Evolutionary conservation across 1,284 basidiomycete species (phyloP), one percentile per base, ranked within the genome.

Genomic region (Ustilago lituana): DNA sequence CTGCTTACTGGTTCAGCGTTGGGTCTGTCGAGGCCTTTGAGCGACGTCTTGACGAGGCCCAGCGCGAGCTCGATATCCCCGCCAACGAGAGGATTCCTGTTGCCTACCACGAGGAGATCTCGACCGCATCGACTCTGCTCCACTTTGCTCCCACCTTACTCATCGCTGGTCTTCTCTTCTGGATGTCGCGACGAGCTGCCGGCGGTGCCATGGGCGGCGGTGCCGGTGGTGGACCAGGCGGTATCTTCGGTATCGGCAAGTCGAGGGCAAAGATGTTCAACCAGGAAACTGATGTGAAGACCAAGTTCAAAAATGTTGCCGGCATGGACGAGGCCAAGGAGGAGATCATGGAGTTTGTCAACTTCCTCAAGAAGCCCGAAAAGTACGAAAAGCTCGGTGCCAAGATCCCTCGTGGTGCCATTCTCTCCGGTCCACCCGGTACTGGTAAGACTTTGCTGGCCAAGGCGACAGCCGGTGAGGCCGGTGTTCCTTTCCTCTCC

Each of bases 271-370:
- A 90, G 84, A 86, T 97, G 83, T 98, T 97, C 85, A 98, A 98
- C 86, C 92, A 96, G 85, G 95, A 99, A 80, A 93, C 91, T 36
- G 92, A 95, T 58, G 90, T 98, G 78, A 91, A 90, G 81, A 90
- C 91, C 76, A 92, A 92, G 81, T 98, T 98, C 85, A 89, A 89
- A 84, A 93, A 98, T 82, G 93, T 98, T 20, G 95, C 95, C 24
- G 95, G 95, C 40, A 98, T 98, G 94, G 95, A 99, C 84, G 95
- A 99, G 84, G 95, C 94, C 52, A 99, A 99, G 86, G 92, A 95
- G 85, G 95, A 99, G 85, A 96, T 99, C 77, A 97, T 98, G 93
- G 95, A 99, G 83, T 99, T 98, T 81, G 96, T 99, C 82, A 95
- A 94, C 78, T 98, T 99, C 86, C 87, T 99, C 81, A 98, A 98